Conservation (phyloP, 1,284 basidiomycete species). For the Puccinia hordei region DNA sequence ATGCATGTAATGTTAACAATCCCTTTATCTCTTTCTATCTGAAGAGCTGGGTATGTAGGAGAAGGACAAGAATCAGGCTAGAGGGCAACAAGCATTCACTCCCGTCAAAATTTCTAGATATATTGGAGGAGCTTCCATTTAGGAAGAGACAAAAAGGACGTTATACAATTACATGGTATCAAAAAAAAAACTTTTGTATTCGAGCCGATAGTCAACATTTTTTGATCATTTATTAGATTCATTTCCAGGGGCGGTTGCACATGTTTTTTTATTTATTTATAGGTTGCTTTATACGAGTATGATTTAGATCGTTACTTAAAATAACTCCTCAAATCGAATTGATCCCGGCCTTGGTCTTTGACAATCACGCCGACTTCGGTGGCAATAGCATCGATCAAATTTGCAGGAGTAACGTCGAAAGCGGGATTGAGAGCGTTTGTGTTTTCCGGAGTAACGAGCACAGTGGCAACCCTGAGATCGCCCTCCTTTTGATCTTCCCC, state of each 20-base stretch:
- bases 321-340: background rate
- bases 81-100: too few species aligned
- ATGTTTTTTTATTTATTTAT: background rate
- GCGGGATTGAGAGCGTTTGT: constrained; percentile 78
- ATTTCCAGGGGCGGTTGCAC: background rate
- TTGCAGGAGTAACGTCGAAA: constrained; percentile 89
- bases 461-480: constrained; percentile 70
- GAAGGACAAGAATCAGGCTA: too few species aligned
- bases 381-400: constrained; percentile 62
- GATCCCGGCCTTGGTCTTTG: background rate
- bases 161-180: background rate
- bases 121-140: too few species aligned
- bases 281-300: background rate
- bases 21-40: too few species aligned
- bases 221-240: too few species aligned
- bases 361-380: constrained; percentile 55
- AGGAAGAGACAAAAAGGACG: too few species aligned
- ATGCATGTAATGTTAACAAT: too few species aligned
- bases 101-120: too few species aligned
- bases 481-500: constrained; percentile 61
- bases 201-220: too few species aligned
- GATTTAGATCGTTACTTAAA: background rate
- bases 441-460: constrained; percentile 68
- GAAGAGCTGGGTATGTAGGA: too few species aligned
- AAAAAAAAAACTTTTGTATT: background rate